A percentile compares a stretch with the other conserved stretches of the same genome.
Conservation (phyloP, 495 filamentous ascomycete species). For the Ramalina peruviana region DNA sequence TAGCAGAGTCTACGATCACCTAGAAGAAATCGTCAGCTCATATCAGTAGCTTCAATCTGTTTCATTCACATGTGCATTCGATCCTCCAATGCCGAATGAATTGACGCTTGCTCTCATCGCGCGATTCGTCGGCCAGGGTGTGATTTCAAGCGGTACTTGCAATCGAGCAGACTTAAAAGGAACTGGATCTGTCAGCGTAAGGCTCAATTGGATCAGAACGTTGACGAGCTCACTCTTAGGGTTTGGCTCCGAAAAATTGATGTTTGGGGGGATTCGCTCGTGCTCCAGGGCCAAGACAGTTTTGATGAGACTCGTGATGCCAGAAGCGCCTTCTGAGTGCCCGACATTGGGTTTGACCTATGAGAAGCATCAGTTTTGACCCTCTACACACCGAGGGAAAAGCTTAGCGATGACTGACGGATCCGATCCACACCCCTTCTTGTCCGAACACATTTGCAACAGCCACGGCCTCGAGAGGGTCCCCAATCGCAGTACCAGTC, state of each 20-base stretch:
- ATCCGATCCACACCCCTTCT: conserved; percentile 1
- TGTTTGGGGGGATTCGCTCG: conserved; percentile 31
- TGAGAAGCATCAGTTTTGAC: too few species aligned
- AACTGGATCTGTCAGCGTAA: too few species aligned
- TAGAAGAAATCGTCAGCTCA: conserved; percentile 8
- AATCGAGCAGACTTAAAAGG: too few species aligned
- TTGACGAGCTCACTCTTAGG: conserved; percentile 16
- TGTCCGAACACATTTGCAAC: conserved; percentile 1
- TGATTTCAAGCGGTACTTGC: conserved; percentile 12
- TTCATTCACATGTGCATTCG: conserved; percentile 30
- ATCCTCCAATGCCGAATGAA: conserved; percentile 36
- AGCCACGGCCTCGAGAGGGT: conserved; percentile 19
- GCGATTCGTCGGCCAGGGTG: conserved; percentile 11
- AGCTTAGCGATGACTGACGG: conserved; percentile 10
- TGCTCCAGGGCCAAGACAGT: conserved; percentile 34
- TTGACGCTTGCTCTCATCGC: conserved; percentile 25
- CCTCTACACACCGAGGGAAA: neutral
- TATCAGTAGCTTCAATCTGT: neutral
- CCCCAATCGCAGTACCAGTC: conserved; percentile 26
- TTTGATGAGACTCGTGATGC: conserved; percentile 40
- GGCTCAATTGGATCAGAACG: too few species aligned
- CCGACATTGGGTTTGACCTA: conserved; percentile 32
- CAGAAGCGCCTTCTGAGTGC: conserved; percentile 28
- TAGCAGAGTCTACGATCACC: conserved; percentile 6
- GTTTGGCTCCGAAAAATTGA: conserved; percentile 24